Evolutionary conservation across 108 stramenopile species (phyloP), one percentile per base, ranked within the genome.

Genomic region (Cyclotella atomus): DNA sequence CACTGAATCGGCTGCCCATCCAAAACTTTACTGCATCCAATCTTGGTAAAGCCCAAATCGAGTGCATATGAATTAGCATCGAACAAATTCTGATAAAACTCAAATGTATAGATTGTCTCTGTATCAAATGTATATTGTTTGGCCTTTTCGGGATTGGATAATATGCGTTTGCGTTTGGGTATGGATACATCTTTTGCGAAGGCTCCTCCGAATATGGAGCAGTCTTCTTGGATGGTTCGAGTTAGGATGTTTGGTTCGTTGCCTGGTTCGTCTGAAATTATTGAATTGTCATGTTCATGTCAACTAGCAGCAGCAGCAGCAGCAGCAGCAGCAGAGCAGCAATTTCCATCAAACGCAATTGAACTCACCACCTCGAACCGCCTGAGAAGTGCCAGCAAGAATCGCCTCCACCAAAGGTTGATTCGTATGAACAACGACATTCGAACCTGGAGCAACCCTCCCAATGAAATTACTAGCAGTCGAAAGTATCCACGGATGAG

Each of bases 1-100:
- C 78, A 71, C 61, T 85, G 84, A 14, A 85, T 71, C 4, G 84
- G 84, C 49, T 85, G 84, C 17, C 84, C 84, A 52, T 83, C 59
- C 29, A 85, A 29, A 0, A 75, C 32, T 17, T 54, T 75, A 2
- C 57, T 59, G 46, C 82, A 73, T 23, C 74, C 73, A 41, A 85
- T 62, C 65, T 83, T 83, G 0, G 65, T 29, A 44, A 85, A 82
- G 7, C 78, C 77, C 35, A 85, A 41, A 65, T 85, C 78, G 2
- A 85, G 60, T 8, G 69, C 57, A 60, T 85, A 85, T 19, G 71
- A 33, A 35, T 33, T 49, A 8, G 57, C 49, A 52, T 80, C 82
- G 25, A 85, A 70, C 1, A 83, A 52, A 55, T 85, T 82, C 55
- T 85, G 84, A 54, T 80, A 85, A 33, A 85, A 85, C 15, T 85